phyloP scores from a whole-genome alignment of 1,284 basidiomycete genomes.

The Trichosporon sp. region DNA sequence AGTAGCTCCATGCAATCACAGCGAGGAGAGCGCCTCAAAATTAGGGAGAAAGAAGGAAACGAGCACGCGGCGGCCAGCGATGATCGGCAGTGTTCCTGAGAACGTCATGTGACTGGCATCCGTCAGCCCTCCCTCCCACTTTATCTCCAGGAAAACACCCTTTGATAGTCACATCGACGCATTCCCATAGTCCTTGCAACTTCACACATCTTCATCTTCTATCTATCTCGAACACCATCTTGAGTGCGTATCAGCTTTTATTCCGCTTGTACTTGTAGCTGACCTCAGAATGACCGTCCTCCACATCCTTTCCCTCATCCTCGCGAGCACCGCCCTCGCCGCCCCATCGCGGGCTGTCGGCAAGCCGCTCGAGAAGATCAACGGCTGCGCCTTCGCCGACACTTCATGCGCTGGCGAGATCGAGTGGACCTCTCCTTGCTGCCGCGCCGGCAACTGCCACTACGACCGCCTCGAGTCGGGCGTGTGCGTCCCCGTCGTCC shows the following conservation, averaged over 20 bases:
- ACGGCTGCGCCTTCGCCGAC: conserved; percentile 1
- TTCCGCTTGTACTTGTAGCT: not conserved
- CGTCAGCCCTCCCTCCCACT: not conserved
- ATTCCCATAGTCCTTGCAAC: not conserved
- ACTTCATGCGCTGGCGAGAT: not conserved
- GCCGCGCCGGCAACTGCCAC: not conserved
- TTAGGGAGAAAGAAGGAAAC: not conserved
- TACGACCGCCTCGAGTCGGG: not conserved
- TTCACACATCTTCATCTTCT: not conserved
- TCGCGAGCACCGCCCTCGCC: not conserved
- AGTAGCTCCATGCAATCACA: not conserved
- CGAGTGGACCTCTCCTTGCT: not conserved
- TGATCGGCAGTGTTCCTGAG: not conserved
- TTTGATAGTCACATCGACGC: not conserved
- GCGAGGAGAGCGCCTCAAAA: not conserved
- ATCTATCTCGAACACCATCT: not conserved
- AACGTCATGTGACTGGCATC: not conserved
- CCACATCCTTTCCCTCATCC: not conserved
- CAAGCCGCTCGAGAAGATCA: not conserved
- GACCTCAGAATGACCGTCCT: not conserved
- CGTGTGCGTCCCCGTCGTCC: not conserved
- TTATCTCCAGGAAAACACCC: not conserved
- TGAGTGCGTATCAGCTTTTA: not conserved
- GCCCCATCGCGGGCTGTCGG: not conserved
- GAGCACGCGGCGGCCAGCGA: not conserved